These are phyloP conservation scores for Daedaleopsis sinensis DNA, from an alignment of 768 basidiomycete species.

Conservation along the genomic window DNA sequence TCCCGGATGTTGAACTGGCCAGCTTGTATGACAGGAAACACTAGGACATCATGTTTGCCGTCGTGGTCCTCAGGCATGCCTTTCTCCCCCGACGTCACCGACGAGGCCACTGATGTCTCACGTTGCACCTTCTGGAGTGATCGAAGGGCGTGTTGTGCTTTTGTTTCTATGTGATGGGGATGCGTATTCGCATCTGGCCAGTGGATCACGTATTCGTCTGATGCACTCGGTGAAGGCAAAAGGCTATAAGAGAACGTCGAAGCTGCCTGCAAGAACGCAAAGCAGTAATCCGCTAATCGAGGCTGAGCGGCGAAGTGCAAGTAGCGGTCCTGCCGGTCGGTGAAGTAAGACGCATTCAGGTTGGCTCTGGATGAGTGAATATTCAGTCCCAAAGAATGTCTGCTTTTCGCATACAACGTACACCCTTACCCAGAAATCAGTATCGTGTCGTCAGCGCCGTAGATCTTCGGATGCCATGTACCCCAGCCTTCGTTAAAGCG, in stretches of 20 bases:
- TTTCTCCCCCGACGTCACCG: slow-evolving; percentile 6
- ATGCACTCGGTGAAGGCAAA: slow-evolving; percentile 30
- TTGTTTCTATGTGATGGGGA: slow-evolving; percentile 69
- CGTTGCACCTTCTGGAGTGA: slow-evolving; percentile 55
- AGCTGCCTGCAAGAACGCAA: slow-evolving; percentile 70
- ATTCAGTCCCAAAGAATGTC: neutral
- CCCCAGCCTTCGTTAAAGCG: slow-evolving; percentile 96
- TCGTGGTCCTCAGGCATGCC: neutral
- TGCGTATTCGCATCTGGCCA: slow-evolving; percentile 72
- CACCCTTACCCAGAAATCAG: slow-evolving; percentile 86
- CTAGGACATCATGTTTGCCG: slow-evolving; percentile 45
- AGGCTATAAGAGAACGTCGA: slow-evolving; percentile 74
- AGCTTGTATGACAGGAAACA: slow-evolving; percentile 87
- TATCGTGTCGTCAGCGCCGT: slow-evolving; percentile 90
- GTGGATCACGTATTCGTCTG: slow-evolving; percentile 51
- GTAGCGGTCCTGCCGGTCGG: slow-evolving; percentile 94
- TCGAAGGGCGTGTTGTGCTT: slow-evolving; percentile 57
- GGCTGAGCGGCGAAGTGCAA: slow-evolving; percentile 68
- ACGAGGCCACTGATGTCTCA: slow-evolving; percentile 14
- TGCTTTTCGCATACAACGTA: slow-evolving; percentile 18
- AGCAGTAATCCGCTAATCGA: slow-evolving; percentile 79
- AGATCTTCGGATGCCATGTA: slow-evolving; percentile 97
- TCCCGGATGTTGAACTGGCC: slow-evolving; percentile 87
- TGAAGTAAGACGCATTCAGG: slow-evolving; percentile 90
- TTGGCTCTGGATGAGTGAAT: slow-evolving; percentile 68